Base-by-base conservation (phyloP, 768 basidiomycete species). In the Suillus luteus region DNA sequence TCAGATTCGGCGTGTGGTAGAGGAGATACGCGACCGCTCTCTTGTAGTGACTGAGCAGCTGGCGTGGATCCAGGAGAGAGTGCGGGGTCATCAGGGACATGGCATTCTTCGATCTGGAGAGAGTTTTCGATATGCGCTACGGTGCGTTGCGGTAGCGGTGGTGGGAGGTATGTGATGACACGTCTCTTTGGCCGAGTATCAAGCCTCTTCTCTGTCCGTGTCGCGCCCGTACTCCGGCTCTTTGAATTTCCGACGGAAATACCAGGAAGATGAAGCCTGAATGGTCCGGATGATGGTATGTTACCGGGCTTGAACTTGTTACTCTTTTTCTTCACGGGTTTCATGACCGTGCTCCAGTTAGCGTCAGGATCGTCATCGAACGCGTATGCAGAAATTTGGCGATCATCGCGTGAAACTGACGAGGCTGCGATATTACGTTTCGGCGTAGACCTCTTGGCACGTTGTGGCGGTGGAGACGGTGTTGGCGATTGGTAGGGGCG, bases 111-210 rank as follows among this genome's bases (percentile, higher is more conserved):
- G 35, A 51, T 54, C 9, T 44, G 8, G 10, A 8, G 5, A n/a
- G 3, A 2, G 5, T 8, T 65, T 31, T 55, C 31, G 0, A 15
- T 37, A 14, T 44, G 40, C 5, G 22, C 17, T n/a, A 19, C n/a
- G 41, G 52, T 22, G 19, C 24, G 24, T n/a, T 22, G 57, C 12
- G 7, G 27, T n/a, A 27, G 49, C 31, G 71, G 73, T 5, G 73
- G 73, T 1, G 73, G 73, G 1, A 76, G 60, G 59, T 75, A 75
- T 1, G 70, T 75, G 51, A 76, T 70, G 9, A 76, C 68, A 4
- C 73, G 73, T 22, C 37, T 63, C 31, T 58, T 67, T 24, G n/a
- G 61, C 10, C 60, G 57, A 9, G 52, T 44, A 2, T 6, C 48
- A 12, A 35, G 5, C n/a, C 38, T 44, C 46, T 55, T 24, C 59